These are phyloP conservation scores for Tylopilus sp. DNA, from an alignment of 1,284 basidiomycete genomes.

Conservation along the genomic window DNA sequence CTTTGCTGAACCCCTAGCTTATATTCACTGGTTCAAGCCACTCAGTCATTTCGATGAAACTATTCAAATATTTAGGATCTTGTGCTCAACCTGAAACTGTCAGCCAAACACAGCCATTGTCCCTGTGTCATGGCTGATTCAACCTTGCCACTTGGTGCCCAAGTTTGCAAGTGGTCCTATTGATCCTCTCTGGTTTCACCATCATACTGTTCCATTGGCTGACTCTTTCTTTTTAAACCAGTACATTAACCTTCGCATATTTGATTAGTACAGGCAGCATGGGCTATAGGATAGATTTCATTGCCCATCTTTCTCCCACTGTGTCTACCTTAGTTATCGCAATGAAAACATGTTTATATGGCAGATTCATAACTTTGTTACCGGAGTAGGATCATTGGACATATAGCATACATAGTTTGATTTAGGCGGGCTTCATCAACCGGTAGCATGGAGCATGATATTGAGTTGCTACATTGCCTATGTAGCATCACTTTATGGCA, in stretches of 20 bases:
- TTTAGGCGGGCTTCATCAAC: too few relatives aligned
- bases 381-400: too few relatives aligned
- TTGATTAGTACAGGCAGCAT: conserved; percentile 14
- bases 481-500: too few relatives aligned
- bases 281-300: too few relatives aligned
- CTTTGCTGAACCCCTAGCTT: neutral
- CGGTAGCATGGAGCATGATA: too few relatives aligned
- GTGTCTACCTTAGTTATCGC: too few relatives aligned
- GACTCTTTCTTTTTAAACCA: conserved; percentile 21
- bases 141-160: conserved; percentile 23
- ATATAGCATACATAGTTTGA: too few relatives aligned
- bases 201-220: neutral
- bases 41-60: neutral
- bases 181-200: conserved; percentile 2
- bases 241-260: conserved; percentile 12
- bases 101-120: conserved; percentile 4
- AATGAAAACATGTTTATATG: too few relatives aligned
- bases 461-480: too few relatives aligned
- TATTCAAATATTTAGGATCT: conserved; percentile 17
- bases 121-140: neutral
- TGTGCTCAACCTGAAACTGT: neutral
- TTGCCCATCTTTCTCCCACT: too few relatives aligned
- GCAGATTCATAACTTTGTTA: too few relatives aligned
- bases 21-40: conserved; percentile 6
- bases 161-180: conserved; percentile 10